These are phyloP conservation scores for Anacardium occidentale DNA, from an alignment of 345 rosid genomes.

Conservation along the genomic window DNA sequence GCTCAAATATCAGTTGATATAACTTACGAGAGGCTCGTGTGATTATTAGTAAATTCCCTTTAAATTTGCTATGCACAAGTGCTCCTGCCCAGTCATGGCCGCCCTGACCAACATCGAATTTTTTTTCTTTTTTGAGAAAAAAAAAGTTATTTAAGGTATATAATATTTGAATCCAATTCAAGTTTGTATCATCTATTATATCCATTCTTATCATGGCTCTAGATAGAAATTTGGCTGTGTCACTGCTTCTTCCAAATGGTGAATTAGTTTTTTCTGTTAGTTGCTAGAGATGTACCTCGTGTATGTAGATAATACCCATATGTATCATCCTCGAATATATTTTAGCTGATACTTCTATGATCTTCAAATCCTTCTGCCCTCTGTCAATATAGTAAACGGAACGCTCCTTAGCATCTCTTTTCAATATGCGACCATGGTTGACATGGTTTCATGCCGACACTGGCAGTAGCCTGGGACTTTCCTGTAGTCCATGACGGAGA, in stretches of 20 bases:
- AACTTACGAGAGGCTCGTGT: background rate
- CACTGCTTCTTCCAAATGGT: background rate
- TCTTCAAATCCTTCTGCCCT: background rate
- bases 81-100: background rate
- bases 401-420: background rate
- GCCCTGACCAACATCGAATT: too few relatives aligned
- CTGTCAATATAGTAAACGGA: background rate
- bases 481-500: background rate
- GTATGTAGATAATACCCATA: background rate
- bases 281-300: background rate
- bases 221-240: background rate
- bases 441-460: background rate
- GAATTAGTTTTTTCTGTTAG: background rate
- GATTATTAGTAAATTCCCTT: background rate
- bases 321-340: background rate
- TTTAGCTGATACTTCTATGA: background rate
- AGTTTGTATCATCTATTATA: too few relatives aligned
- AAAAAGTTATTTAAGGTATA: too few relatives aligned
- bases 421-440: background rate
- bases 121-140: too few relatives aligned
- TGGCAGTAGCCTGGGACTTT: background rate
- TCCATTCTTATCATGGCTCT: background rate
- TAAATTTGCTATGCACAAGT: background rate
- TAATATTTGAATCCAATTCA: too few relatives aligned
- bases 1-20: background rate